Percentiles rank a stretch among this genome's conserved stretches.
phyloP scores from a whole-genome alignment of 2,329 filamentous ascomycete genomes.

The Trichoderma gracile region DNA sequence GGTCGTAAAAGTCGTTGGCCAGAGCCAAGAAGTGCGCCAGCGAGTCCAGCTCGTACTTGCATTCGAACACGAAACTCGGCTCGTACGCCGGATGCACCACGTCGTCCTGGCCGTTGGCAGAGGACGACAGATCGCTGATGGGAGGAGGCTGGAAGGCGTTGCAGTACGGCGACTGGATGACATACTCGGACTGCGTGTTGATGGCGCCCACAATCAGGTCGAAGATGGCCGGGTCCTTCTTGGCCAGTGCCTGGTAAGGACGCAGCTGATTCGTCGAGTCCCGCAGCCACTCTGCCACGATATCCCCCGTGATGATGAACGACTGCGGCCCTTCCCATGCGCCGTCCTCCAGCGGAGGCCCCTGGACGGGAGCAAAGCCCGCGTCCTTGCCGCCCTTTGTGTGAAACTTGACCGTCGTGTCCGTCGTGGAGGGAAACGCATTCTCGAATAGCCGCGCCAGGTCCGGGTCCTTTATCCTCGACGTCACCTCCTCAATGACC shows the following conservation, averaged over 20 bases:
- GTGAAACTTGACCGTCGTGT: slow-evolving; percentile 89
- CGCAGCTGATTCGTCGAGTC: slow-evolving; percentile 92
- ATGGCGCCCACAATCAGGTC: slow-evolving; percentile 87
- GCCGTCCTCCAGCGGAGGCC: slow-evolving; percentile 49
- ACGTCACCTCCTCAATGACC: slow-evolving; percentile 80
- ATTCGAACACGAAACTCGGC: slow-evolving; percentile 85
- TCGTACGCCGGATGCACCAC: slow-evolving; percentile 85
- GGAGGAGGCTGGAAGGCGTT: slow-evolving; percentile 97
- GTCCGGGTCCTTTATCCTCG: slow-evolving; percentile 79
- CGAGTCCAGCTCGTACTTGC: slow-evolving; percentile 98
- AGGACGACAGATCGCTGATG: slow-evolving; percentile 70
- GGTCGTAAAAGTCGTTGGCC: slow-evolving; percentile 80
- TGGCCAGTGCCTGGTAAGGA: slow-evolving; percentile 84
- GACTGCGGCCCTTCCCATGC: slow-evolving; percentile 84
- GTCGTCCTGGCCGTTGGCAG: slow-evolving; percentile 80
- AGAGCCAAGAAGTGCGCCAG: slow-evolving; percentile 87
- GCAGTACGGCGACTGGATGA: slow-evolving; percentile 94
- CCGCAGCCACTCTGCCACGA: slow-evolving; percentile 88
- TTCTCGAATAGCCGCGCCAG: slow-evolving; percentile 93
- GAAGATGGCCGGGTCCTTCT: slow-evolving; percentile 75
- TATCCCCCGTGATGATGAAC: slow-evolving; percentile 92
- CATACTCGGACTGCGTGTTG: slow-evolving; percentile 92
- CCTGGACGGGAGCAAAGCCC: slow-evolving; percentile 40
- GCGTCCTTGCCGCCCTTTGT: slow-evolving; percentile 58
- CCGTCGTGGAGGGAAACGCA: slow-evolving; percentile 80